A percentile compares a stretch with the other conserved stretches of the same genome.
These are phyloP conservation scores for Malus hybrid DNA, from an alignment of 331 rosid species.

Conservation along the genomic window DNA sequence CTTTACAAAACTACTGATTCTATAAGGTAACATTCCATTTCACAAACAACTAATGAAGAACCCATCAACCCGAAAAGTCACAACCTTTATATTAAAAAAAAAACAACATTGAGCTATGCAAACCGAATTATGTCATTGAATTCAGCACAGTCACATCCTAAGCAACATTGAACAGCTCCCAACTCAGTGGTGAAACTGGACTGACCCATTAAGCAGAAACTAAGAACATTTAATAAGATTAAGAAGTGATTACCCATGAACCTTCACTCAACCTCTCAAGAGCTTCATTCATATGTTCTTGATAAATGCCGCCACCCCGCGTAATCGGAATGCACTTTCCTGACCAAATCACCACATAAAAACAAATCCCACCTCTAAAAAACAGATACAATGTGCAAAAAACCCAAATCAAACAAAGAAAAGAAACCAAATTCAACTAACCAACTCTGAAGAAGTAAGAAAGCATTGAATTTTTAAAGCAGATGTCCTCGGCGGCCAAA, in stretches of 20 bases:
- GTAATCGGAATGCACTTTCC: conserved; percentile 96
- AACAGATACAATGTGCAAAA: neutral
- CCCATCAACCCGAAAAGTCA: neutral
- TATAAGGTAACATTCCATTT: neutral
- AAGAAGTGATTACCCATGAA: conserved; percentile 65
- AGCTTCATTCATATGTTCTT: conserved; percentile 84
- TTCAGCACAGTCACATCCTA: neutral
- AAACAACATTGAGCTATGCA: neutral
- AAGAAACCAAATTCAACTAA: neutral
- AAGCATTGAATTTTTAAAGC: conserved; percentile 46
- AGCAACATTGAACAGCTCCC: neutral
- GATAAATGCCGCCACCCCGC: conserved; percentile 89
- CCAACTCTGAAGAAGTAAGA: conserved; percentile 75
- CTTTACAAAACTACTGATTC: neutral
- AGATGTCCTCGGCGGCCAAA: conserved; percentile 75
- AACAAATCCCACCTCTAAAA: neutral
- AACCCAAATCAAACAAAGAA: neutral
- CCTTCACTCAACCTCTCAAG: conserved; percentile 63
- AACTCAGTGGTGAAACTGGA: neutral
- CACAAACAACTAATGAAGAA: neutral
- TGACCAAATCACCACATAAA: conserved; percentile 25
- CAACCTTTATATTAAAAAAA: neutral
- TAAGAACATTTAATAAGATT: neutral
- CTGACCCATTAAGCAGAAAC: neutral
- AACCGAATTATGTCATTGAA: neutral